These are phyloP conservation scores for Exophiala alcalophila DNA, from an alignment of 2,329 filamentous ascomycete species.

Conservation along the genomic window DNA sequence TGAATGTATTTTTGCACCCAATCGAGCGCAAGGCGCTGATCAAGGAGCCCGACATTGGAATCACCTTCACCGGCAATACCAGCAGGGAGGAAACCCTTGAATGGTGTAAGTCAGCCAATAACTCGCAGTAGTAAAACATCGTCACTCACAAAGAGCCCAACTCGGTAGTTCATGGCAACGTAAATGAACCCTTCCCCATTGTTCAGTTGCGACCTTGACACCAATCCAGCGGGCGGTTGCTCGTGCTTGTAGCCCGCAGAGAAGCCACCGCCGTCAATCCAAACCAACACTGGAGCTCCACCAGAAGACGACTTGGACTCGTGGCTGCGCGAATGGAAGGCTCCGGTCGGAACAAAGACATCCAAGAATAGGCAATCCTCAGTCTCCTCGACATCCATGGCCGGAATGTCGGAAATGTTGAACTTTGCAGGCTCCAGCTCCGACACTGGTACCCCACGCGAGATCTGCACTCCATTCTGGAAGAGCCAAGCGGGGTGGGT, in stretches of 20 bases:
- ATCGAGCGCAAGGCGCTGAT: conserved; percentile 43
- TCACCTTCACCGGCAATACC: conserved; percentile 35
- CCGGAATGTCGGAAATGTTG: conserved; percentile 23
- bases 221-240: conserved; percentile 40
- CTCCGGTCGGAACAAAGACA: conserved; percentile 34
- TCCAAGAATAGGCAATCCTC: conserved; percentile 41
- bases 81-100: conserved; percentile 10
- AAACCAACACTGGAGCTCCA: conserved; percentile 40
- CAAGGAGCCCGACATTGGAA: conserved; percentile 43
- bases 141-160: conserved; percentile 51
- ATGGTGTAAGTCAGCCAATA: background rate
- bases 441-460: conserved; percentile 31
- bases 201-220: conserved; percentile 42
- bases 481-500: too few species aligned
- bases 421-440: conserved; percentile 26
- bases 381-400: conserved; percentile 33
- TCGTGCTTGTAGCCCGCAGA: conserved; percentile 34
- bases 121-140: conserved; percentile 35
- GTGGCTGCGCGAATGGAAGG: conserved; percentile 33
- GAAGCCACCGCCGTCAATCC: conserved; percentile 43
- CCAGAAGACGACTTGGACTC: conserved; percentile 29
- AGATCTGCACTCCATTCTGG: conserved; percentile 35
- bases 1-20: conserved; percentile 40
- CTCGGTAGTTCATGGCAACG: conserved; percentile 38
- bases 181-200: conserved; percentile 37